phyloP scores from a whole-genome alignment of 2,329 filamentous ascomycete genomes.

The Aspergillus quadricinctus region DNA sequence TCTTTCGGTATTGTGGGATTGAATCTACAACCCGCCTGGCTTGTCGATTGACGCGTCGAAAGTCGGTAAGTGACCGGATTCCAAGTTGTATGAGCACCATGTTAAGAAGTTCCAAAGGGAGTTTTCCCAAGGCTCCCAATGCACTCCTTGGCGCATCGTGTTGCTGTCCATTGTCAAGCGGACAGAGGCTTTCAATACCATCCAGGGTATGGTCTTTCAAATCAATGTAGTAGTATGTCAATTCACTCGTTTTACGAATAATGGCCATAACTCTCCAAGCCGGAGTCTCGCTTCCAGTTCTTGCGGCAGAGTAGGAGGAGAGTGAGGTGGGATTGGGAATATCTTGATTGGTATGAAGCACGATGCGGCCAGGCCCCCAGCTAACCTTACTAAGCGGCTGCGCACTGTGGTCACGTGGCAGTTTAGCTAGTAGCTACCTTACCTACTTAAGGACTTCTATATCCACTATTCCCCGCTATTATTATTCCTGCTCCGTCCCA shows the following conservation, averaged over 20 bases:
- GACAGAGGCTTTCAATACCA: conserved; percentile 9
- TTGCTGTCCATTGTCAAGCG: background rate
- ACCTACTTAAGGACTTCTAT: too few species aligned
- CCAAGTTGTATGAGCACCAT: conserved; percentile 27
- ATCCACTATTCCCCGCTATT: too few species aligned
- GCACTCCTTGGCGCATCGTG: background rate
- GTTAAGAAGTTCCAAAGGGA: conserved; percentile 27
- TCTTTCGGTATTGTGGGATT: conserved; percentile 31
- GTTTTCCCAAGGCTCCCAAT: conserved; percentile 22
- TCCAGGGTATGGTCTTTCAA: conserved; percentile 9
- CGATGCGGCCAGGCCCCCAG: too few species aligned
- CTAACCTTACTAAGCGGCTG: too few species aligned
- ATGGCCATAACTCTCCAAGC: too few species aligned
- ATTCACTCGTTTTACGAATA: conserved; percentile 9
- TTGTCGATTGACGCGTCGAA: conserved; percentile 34
- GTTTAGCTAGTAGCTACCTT: too few species aligned
- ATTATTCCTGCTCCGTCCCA: too few species aligned
- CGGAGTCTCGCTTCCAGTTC: too few species aligned
- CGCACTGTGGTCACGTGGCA: too few species aligned
- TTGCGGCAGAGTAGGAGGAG: too few species aligned
- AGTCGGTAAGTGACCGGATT: conserved; percentile 28
- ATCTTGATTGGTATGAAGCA: too few species aligned
- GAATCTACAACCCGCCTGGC: conserved; percentile 35
- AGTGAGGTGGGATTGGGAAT: too few species aligned
- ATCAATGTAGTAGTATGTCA: conserved; percentile 8